phyloP scores from a whole-genome alignment of 164 flowering plant genomes.

The Vitis rupestris region DNA sequence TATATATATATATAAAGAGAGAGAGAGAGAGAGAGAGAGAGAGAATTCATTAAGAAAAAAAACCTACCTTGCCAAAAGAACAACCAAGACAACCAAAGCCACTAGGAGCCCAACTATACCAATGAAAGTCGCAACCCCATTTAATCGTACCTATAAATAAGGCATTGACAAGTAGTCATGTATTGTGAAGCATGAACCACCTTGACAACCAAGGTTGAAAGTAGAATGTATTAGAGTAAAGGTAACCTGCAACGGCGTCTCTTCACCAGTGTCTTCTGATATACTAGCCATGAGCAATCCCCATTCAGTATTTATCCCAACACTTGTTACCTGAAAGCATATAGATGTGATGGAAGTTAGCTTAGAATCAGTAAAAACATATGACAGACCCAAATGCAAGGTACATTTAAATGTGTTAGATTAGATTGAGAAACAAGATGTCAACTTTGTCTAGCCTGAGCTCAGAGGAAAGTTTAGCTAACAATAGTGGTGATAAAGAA shows the following conservation, averaged over 20 bases:
- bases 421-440: too few species aligned
- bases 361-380: not conserved
- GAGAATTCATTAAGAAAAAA: not conserved
- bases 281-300: conserved; percentile 97
- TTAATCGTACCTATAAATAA: conserved; percentile 73
- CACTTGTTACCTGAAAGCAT: conserved; percentile 70
- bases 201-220: not conserved
- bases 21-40: conserved; percentile 4
- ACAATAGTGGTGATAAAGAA: too few species aligned
- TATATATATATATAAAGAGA: not conserved
- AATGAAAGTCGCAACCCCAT: conserved; percentile 95
- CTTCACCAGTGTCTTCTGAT: conserved; percentile 95
- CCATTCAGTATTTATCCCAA: conserved; percentile 98
- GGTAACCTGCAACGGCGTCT: conserved; percentile 95
- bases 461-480: too few species aligned
- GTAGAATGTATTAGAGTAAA: not conserved
- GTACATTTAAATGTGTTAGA: not conserved
- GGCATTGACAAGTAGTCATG: conserved; percentile 3
- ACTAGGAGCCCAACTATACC: conserved; percentile 86
- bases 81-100: conserved; percentile 65
- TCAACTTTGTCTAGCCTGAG: too few species aligned
- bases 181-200: not conserved
- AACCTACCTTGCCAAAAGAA: conserved; percentile 68
- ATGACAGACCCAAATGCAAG: not conserved
- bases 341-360: not conserved